phyloP scores from a whole-genome alignment of 768 basidiomycete genomes.

The Mycena epipterygia region DNA sequence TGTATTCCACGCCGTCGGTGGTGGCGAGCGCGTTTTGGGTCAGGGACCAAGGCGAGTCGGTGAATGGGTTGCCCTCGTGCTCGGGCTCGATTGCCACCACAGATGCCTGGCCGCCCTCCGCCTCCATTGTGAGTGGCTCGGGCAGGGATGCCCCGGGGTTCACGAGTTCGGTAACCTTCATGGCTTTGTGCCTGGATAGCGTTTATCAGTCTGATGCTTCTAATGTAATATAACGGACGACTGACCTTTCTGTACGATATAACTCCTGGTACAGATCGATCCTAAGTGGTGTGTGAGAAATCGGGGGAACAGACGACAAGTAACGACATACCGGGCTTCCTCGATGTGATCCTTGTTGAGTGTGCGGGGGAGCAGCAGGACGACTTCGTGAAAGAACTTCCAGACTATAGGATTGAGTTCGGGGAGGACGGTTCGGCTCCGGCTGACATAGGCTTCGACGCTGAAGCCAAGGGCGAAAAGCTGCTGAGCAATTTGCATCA shows the following conservation, averaged over 20 bases:
- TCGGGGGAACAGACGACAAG: not conserved
- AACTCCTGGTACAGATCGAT: not conserved
- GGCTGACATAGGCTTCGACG: constrained; percentile 10
- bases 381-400: constrained; percentile 15
- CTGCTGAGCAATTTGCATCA: not conserved
- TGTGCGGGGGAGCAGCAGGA: not conserved
- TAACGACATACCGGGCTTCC: constrained; percentile 9
- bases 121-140: not conserved
- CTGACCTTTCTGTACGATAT: not conserved
- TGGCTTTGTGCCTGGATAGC: not conserved
- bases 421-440: not conserved
- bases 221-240: not conserved
- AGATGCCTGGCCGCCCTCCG: not conserved
- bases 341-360: not conserved
- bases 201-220: not conserved
- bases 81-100: not conserved
- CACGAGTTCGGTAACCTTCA: constrained; percentile 1
- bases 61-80: not conserved
- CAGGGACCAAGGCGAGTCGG: not conserved
- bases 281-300: not conserved
- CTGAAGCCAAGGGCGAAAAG: constrained; percentile 19
- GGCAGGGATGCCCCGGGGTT: constrained; percentile 20
- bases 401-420: not conserved
- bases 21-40: not conserved
- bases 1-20: constrained; percentile 10